These are phyloP conservation scores for Paratinospora sagittata DNA, from an alignment of 164 flowering plant genomes.

Conservation along the genomic window DNA sequence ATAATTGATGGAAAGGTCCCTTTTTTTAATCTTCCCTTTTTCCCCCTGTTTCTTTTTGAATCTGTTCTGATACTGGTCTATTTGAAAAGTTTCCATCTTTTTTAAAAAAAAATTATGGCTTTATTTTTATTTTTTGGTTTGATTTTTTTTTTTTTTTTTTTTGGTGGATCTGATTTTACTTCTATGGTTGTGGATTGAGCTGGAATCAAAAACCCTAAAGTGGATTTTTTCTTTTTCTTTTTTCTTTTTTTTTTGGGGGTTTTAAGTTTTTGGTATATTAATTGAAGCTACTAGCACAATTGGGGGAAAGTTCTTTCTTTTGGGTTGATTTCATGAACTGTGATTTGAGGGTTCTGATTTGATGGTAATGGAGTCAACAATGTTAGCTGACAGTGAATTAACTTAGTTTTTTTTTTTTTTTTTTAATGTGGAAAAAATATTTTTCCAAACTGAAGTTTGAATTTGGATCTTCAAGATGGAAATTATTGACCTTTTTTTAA, in stretches of 20 bases:
- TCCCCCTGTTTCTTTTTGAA: neutral
- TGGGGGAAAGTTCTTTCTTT: too few species aligned
- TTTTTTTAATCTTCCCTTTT: slow-evolving; percentile 13
- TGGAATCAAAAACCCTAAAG: neutral
- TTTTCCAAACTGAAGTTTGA: too few species aligned
- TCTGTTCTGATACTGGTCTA: neutral
- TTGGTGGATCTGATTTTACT: neutral
- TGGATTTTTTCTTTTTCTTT: neutral
- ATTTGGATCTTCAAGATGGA: neutral
- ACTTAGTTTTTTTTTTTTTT: too few species aligned
- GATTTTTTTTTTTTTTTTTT: neutral
- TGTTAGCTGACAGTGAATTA: neutral
- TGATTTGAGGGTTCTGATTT: neutral
- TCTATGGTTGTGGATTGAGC: neutral
- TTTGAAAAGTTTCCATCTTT: too few species aligned
- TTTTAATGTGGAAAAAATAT: too few species aligned
- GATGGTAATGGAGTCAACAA: too few species aligned
- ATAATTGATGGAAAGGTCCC: slow-evolving; percentile 76
- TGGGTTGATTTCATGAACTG: neutral
- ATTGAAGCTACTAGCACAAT: too few species aligned
- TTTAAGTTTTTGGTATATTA: too few species aligned
- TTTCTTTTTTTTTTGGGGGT: neutral
- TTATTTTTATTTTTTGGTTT: too few species aligned
- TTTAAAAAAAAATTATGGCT: too few species aligned
- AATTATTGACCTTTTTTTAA: too few species aligned